Conservation (phyloP, 2,329 filamentous ascomycete species). For the Monilinia aucupariae region DNA sequence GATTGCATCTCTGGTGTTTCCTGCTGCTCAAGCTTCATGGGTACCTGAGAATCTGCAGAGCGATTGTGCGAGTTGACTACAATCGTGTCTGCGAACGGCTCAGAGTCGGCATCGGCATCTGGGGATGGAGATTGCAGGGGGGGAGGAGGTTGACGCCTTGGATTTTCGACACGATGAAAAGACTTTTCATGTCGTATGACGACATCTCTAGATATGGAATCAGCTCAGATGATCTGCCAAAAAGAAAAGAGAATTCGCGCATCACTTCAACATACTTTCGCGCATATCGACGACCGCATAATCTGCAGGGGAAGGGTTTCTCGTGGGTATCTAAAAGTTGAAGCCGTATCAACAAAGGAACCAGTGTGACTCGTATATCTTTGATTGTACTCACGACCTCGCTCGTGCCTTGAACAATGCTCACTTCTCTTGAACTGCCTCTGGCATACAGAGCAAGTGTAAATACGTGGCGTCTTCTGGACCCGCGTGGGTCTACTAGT, state of each 20-base stretch:
- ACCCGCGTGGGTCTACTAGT: slow-evolving; percentile 9
- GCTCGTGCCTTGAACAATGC: slow-evolving; percentile 17
- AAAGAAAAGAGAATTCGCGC: background rate
- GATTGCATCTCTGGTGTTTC: slow-evolving; percentile 16
- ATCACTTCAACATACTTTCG: slow-evolving; percentile 14
- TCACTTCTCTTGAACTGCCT: slow-evolving; percentile 16
- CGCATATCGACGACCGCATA: slow-evolving; percentile 17
- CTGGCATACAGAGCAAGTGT: slow-evolving; percentile 16
- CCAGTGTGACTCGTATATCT: background rate
- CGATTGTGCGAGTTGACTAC: background rate
- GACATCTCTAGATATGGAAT: slow-evolving; percentile 14
- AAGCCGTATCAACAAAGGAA: slow-evolving; percentile 10
- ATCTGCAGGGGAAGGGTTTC: slow-evolving; percentile 16
- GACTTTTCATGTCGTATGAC: slow-evolving; percentile 19
- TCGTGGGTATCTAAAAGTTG: slow-evolving; percentile 15
- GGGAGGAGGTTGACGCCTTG: slow-evolving; percentile 14
- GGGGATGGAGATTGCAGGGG: slow-evolving; percentile 10
- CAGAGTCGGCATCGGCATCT: slow-evolving; percentile 11
- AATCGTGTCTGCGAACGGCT: slow-evolving; percentile 10
- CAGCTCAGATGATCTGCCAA: background rate
- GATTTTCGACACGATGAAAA: slow-evolving; percentile 15
- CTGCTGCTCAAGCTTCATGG: slow-evolving; percentile 9
- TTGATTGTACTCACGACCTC: slow-evolving; percentile 16
- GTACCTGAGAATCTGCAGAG: background rate
- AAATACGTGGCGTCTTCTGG: slow-evolving; percentile 15